A percentile compares a stretch with the other conserved stretches of the same genome.
Conservation (phyloP, 108 stramenopile species). For the Stephanodiscus triporus region DNA sequence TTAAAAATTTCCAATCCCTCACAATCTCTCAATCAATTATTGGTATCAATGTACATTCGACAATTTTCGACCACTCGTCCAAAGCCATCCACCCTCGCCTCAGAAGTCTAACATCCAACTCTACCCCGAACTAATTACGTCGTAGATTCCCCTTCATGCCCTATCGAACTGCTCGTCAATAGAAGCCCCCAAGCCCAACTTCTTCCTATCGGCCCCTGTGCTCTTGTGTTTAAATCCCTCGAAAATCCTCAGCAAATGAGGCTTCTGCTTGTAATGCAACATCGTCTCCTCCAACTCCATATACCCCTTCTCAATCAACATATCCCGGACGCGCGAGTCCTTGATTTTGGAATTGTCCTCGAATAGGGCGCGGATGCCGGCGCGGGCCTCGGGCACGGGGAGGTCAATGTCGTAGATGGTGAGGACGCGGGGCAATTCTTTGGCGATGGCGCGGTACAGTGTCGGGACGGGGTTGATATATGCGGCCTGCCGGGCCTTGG, state of each 20-base stretch:
- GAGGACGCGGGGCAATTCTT: conserved; percentile 90
- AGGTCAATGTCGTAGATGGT: conserved; percentile 91
- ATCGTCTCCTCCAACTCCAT: conserved; percentile 89
- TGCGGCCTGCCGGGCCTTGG: conserved; percentile 58
- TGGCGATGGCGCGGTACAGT: conserved; percentile 66
- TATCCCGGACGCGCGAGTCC: conserved; percentile 78
- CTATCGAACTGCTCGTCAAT: conserved; percentile 79
- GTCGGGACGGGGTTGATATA: conserved; percentile 52
- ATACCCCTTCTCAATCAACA: conserved; percentile 91
- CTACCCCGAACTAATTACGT: neutral
- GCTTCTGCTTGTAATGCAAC: conserved; percentile 92
- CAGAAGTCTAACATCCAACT: neutral
- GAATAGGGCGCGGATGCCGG: conserved; percentile 73
- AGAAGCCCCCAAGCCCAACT: conserved; percentile 52
- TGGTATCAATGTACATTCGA: neutral
- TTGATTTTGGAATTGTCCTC: conserved; percentile 68
- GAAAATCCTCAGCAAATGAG: conserved; percentile 83
- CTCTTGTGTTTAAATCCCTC: conserved; percentile 66
- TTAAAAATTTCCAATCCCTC: too few species aligned
- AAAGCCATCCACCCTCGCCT: neutral
- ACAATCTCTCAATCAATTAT: neutral
- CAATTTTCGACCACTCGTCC: neutral
- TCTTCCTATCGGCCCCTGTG: conserved; percentile 72
- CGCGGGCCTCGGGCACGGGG: conserved; percentile 65
- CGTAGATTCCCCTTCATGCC: conserved; percentile 2